Evolutionary conservation across 2,329 filamentous ascomycete species (phyloP), one percentile per base, ranked within the genome.

Genomic region (Didymellaceae sp.): DNA sequence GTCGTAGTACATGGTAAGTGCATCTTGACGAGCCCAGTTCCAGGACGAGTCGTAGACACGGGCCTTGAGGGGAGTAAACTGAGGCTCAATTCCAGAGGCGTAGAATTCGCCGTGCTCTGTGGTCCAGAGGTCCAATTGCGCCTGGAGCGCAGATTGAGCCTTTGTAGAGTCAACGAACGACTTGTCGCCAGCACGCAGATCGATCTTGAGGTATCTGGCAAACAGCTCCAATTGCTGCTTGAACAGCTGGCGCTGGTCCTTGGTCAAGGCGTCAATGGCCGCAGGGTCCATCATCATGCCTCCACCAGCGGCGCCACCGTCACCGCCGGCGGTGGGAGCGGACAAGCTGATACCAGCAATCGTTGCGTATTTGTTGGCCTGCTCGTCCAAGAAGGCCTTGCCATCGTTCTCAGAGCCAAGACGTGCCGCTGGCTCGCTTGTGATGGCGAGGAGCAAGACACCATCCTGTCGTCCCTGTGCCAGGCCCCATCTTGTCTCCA

Each of bases 271-370:
- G 73, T 99, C 94, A 58, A 99, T 88, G 44, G 94, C 94, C 30
- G 93, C 94, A 7, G 94, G 94, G 68, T 99, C 94, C 92, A 99
- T 97, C 90, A 99, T 96, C 94, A 99, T 97, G 71, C 92, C 93
- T 59, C 84, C 89, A 49, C 81, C 84, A 54, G 83, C 88, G 46
- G 81, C 87, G 45, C 86, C 88, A 54, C 83, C 84, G 58, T 90
- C 91, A 54, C 87, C 88, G 42, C 88, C 84, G 20, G 90, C 83
- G 16, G 79, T 70, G 21, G 88, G 86, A 6, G 89, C 86, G 5
- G 91, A 88, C 52, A 99, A 78, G 73, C 81, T 95, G 74, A 99
- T 86, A 54, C 94, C 94, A 35, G 89, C 87, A 55, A 85, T 86
- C 21, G 85, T 77, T 41, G 94, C 93, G 72, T 97, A 97, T 74